phyloP scores from a whole-genome alignment of 2,329 filamentous ascomycete genomes.

The Colletotrichum truncatum region DNA sequence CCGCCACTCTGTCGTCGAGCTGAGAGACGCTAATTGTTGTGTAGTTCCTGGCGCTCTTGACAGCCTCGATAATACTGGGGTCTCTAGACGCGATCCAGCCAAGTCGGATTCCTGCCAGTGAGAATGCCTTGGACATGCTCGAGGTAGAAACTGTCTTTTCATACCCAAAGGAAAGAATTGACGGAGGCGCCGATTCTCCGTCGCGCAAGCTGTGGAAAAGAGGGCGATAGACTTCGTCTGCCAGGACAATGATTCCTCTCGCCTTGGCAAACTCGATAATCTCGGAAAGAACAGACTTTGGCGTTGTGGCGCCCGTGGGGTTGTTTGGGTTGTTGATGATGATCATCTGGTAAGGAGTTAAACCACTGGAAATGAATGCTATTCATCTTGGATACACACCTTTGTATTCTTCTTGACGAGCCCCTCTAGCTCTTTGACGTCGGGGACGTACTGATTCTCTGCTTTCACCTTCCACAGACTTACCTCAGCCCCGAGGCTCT shows the following conservation, averaged over 20 bases:
- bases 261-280: constrained; percentile 72
- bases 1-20: constrained; percentile 81
- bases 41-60: constrained; percentile 77
- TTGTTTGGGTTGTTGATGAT: constrained; percentile 81
- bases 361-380: constrained; percentile 9
- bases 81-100: constrained; percentile 82
- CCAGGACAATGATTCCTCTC: constrained; percentile 72
- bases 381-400: constrained; percentile 45
- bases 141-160: constrained; percentile 77
- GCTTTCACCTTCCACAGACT: constrained; percentile 75
- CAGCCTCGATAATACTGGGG: constrained; percentile 66
- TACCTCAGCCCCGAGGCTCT: constrained; percentile 76
- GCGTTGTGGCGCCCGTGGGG: constrained; percentile 78
- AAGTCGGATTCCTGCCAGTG: constrained; percentile 80
- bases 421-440: constrained; percentile 69
- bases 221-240: constrained; percentile 86
- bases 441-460: constrained; percentile 70
- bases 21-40: constrained; percentile 86
- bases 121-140: constrained; percentile 89
- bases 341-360: constrained; percentile 49
- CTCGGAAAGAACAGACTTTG: constrained; percentile 65
- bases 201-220: constrained; percentile 74
- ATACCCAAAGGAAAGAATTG: constrained; percentile 77
- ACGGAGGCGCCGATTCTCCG: constrained; percentile 64
- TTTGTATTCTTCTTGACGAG: constrained; percentile 75